These are phyloP conservation scores for Erodium moschatum DNA, from an alignment of 441 rosid genomes.

Conservation along the genomic window DNA sequence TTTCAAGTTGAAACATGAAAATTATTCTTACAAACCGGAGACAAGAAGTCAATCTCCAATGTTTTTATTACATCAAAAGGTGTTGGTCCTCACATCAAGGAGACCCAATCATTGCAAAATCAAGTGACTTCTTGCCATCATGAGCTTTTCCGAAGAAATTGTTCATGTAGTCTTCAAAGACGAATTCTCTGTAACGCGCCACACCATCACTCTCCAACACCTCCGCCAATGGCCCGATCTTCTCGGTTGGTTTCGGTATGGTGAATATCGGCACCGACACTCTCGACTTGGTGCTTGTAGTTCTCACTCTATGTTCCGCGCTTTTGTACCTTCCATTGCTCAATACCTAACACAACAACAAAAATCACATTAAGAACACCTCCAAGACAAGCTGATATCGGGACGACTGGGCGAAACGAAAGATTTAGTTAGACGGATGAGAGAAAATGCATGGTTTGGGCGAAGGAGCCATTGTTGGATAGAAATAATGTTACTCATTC, in stretches of 20 bases:
- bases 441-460: too few species aligned
- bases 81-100: not conserved
- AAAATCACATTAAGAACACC: not conserved
- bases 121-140: constrained; percentile 52
- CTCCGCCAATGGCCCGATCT: constrained; percentile 37
- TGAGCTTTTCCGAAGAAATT: constrained; percentile 44
- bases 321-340: constrained; percentile 61
- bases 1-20: too few species aligned
- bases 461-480: too few species aligned
- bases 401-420: too few species aligned
- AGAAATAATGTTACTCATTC: too few species aligned
- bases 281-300: constrained; percentile 39
- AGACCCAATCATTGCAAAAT: constrained; percentile 28
- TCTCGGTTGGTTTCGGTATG: constrained; percentile 33
- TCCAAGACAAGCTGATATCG: too few species aligned
- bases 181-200: constrained; percentile 37
- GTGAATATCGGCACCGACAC: constrained; percentile 56
- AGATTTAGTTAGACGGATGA: too few species aligned
- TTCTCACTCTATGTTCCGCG: constrained; percentile 50
- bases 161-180: constrained; percentile 44
- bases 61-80: too few species aligned
- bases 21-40: too few species aligned
- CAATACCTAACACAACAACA: constrained; percentile 28
- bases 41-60: not conserved
- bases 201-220: constrained; percentile 39